These are phyloP conservation scores for Brassica incana DNA, from an alignment of 345 rosid species.

Conservation along the genomic window DNA sequence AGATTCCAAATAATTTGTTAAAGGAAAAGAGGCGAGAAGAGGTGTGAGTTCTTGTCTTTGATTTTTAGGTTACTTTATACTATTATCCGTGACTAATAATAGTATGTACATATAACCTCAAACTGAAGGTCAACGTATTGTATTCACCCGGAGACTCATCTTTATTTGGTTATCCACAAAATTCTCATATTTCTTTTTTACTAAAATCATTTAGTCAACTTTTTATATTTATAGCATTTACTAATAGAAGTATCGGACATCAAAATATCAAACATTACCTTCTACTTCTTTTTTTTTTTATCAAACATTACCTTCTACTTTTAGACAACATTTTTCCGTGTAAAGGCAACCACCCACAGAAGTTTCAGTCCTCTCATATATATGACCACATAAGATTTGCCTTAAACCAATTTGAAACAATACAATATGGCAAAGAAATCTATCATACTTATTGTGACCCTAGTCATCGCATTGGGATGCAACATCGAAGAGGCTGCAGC, in stretches of 20 bases:
- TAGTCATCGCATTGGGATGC: conserved; percentile 27
- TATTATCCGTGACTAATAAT: conserved; percentile 14
- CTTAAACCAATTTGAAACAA: not conserved
- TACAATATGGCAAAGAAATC: conserved; percentile 19
- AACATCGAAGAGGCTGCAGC: conserved; percentile 18
- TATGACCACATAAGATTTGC: not conserved
- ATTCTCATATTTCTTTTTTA: conserved; percentile 1
- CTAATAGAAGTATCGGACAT: not conserved
- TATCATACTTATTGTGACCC: conserved; percentile 16
- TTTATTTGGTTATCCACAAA: conserved; percentile 27
- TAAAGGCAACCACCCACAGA: not conserved
- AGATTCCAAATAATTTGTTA: conserved; percentile 32
- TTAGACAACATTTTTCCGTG: not conserved
- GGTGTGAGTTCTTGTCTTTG: conserved; percentile 20
- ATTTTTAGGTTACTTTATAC: conserved; percentile 8
- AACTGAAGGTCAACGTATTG: conserved; percentile 8
- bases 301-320: conserved; percentile 9
- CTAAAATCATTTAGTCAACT: not conserved
- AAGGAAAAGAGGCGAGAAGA: conserved; percentile 33
- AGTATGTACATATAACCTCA: not conserved
- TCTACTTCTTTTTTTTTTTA: not conserved
- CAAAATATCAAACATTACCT: not conserved
- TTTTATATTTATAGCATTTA: conserved; percentile 1
- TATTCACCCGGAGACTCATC: not conserved
- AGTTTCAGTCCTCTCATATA: conserved; percentile 21